Evolutionary conservation across 495 filamentous ascomycete species (phyloP).

Genomic region (Lepraria neglecta): DNA sequence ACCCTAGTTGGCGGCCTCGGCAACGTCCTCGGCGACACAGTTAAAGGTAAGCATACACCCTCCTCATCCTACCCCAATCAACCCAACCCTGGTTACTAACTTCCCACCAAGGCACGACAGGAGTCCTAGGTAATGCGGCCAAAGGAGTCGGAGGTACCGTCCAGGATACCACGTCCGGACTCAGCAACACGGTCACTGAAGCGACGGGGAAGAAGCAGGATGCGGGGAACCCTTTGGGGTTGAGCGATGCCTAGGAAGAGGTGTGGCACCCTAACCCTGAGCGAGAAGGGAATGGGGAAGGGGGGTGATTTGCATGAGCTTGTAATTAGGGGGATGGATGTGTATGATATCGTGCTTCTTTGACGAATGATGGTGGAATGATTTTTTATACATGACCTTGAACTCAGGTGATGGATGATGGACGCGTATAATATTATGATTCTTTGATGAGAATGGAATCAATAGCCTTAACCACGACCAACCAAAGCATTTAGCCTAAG

Average conservation of each 20-base stretch:
- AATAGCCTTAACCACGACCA: too few species aligned
- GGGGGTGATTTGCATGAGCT: not conserved
- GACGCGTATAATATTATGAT: not conserved
- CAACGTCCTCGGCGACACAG: conserved; percentile 15
- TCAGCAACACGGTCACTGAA: conserved; percentile 3
- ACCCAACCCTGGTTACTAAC: too few species aligned
- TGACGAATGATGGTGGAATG: too few species aligned
- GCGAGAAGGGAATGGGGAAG: not conserved
- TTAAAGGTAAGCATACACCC: not conserved
- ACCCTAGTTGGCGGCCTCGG: conserved; percentile 14
- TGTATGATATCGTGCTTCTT: not conserved
- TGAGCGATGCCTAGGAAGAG: conserved; percentile 10
- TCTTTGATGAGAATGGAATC: not conserved
- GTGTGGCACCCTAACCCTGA: too few species aligned
- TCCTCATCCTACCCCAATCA: too few species aligned
- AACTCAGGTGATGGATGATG: not conserved
- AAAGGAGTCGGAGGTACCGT: conserved; percentile 10
- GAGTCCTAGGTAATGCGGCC: not conserved
- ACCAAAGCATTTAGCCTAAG: too few species aligned
- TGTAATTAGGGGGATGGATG: not conserved
- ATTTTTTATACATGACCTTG: not conserved
- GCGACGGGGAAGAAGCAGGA: conserved; percentile 17
- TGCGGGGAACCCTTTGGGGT: conserved; percentile 17
- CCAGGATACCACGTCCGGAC: conserved; percentile 12
- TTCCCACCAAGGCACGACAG: not conserved